These are phyloP conservation scores for Beauveria sp. DNA, from an alignment of 2,329 filamentous ascomycete genomes.

Conservation along the genomic window DNA sequence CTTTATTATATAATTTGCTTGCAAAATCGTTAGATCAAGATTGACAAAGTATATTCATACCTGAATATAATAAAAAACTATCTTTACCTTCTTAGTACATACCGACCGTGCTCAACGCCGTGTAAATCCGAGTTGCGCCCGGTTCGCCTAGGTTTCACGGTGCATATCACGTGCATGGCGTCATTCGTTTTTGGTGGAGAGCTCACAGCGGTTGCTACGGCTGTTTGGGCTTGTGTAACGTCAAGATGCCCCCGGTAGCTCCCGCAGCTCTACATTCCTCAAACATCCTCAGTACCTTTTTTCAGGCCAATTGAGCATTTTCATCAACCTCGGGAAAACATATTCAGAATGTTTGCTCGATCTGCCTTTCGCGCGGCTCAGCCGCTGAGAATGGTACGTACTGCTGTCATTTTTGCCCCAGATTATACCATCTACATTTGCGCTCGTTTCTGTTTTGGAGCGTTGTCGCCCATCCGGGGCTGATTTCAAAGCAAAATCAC, in stretches of 20 bases:
- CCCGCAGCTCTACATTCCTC: not conserved
- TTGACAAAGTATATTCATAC: too few species aligned
- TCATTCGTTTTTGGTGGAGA: slow-evolving; percentile 3
- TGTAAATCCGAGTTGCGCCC: not conserved
- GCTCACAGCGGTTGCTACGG: not conserved
- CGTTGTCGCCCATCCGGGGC: not conserved
- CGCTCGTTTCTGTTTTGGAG: not conserved
- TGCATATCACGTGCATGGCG: slow-evolving; percentile 9
- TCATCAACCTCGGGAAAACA: not conserved
- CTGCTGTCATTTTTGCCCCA: not conserved
- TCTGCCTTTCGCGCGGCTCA: slow-evolving; percentile 55
- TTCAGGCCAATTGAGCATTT: slow-evolving; percentile 16
- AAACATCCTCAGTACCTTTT: not conserved
- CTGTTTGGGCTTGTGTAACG: not conserved
- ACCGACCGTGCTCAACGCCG: too few species aligned
- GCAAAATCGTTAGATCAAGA: too few species aligned
- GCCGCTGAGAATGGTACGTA: slow-evolving; percentile 56
- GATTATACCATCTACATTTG: not conserved
- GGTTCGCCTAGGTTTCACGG: not conserved
- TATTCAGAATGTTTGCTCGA: slow-evolving; percentile 57
- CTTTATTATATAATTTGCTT: too few species aligned
- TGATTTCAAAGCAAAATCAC: not conserved
- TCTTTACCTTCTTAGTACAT: too few species aligned
- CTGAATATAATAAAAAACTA: too few species aligned
- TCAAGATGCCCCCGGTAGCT: slow-evolving; percentile 7